Evolutionary conservation across 768 basidiomycete genomes (phyloP), one percentile per base, ranked within the genome.

Genomic region (Psilocybe tampanensis): DNA sequence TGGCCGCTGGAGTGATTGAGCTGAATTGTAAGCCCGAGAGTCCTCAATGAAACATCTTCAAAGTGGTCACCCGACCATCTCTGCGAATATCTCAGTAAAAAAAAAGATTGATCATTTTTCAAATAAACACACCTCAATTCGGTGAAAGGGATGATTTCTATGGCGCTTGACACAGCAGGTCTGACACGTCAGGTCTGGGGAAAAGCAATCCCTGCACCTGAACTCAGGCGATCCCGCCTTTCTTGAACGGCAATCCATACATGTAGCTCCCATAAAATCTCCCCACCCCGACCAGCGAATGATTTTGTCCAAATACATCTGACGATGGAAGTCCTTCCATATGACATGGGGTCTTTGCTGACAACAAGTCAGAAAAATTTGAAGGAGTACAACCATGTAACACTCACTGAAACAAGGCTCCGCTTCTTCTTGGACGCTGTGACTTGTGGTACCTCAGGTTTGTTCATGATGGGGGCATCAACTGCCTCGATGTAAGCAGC

Each of bases 1-100:
- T 32, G 44, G 21, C 22, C 41, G 8, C 55, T 36, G n/a, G n/a
- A 17, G 42, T 60, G 60, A 26, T 60, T 60, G 8, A 60, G 55
- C 22, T 42, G 43, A 11, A 60, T 29, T 13, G 21, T 48, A 12
- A 60, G 47, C 1, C 60, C 60, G 5, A 60, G 15, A 5, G 51
- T 41, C 50, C 53, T 56, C 3, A 60, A 36, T 12, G 60, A 53
- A 3, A 49, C 33, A 8, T 8, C 2, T 13, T 22, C 33, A 39
- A 55, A 55, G 19, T n/a, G 7, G 2, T 2, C 3, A 2, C 48
- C 29, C 5, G 48, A 33, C 48, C 48, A 49, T 34, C 19, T 49
- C 48, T 49, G 29, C 22, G n/a, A n/a, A n/a, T n/a, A n/a, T n/a
- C n/a, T n/a, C n/a, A n/a, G n/a, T n/a, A n/a, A n/a, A n/a, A n/a